Base-by-base conservation (phyloP, 371 early-diverging fungal species). In the Syncephalastrum sp. region DNA sequence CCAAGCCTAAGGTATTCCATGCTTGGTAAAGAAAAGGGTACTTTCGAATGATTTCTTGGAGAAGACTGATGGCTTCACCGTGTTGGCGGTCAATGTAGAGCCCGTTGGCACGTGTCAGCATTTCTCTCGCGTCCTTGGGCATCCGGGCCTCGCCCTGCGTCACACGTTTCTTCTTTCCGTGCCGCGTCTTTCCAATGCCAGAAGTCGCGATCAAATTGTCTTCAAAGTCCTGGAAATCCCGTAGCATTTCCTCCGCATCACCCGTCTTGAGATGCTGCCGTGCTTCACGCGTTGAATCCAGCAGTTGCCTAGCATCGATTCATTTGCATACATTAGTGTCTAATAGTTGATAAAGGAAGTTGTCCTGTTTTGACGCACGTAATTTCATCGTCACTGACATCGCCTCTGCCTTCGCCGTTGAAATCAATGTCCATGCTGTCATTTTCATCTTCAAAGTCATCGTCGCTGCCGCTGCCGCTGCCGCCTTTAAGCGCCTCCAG, bases 1-100 rank as follows among this genome's bases (percentile, higher is more conserved):
- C 86, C 47, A 94, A 70, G 42, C 93, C 99, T 59, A 97, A 82
- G 5, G 90, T 89, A 50, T 82, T 81, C 95, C 95, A 96, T 19
- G 94, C 92, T 16, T 84, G 79, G 54, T 84, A 80, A 0, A 88
- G 85, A 46, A 82, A 84, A 5, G 88, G 86, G 29, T 87, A 77
- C 5, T 79, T 67, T 52, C 85, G 83, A 47, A 96, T 90, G 27
- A 91, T 81, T 44, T 90, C 86, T 59, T 91, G 89, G 13, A 90
- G 77, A 8, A 82, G 54, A 24, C 81, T 74, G 38, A 91, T 82
- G 0, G 95, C 94, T 43, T 76, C 63, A 29, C 73, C 76, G 63
- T 87, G 85, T 13, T 94, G 79, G 53, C 75, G 77, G 8, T 68
- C 64, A n/a, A 88, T 81, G 65, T 92, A 94, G 14, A 85, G 72